These are phyloP conservation scores for Tothia fuscella DNA, from an alignment of 2,329 filamentous ascomycete genomes.

Conservation along the genomic window DNA sequence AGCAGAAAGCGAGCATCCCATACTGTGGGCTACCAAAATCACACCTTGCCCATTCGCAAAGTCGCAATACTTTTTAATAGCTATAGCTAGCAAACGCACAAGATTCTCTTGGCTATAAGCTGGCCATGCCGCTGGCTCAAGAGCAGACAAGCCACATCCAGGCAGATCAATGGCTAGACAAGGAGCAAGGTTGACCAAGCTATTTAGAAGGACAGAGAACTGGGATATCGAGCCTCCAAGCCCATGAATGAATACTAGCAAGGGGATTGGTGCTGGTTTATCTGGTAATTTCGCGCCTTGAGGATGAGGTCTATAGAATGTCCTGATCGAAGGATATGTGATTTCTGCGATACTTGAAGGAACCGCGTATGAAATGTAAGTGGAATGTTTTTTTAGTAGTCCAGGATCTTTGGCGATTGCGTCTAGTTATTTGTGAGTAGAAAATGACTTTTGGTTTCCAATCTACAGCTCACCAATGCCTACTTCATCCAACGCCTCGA, in stretches of 20 bases:
- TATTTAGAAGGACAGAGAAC: conserved; percentile 69
- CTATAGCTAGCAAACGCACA: conserved; percentile 58
- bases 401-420: conserved; percentile 47
- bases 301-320: conserved; percentile 72
- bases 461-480: background rate
- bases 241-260: conserved; percentile 86
- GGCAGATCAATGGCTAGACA: conserved; percentile 84
- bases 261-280: conserved; percentile 56
- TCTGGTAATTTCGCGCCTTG: conserved; percentile 71
- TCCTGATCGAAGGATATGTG: conserved; percentile 63
- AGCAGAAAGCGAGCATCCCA: conserved; percentile 72
- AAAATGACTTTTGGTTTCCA: background rate
- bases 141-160: conserved; percentile 73
- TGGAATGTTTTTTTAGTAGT: conserved; percentile 67
- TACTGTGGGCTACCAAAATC: conserved; percentile 76
- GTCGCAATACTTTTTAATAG: conserved; percentile 60
- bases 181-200: conserved; percentile 68
- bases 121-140: conserved; percentile 56
- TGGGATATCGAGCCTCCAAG: conserved; percentile 86
- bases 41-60: conserved; percentile 46
- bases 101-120: conserved; percentile 72
- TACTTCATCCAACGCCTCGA: background rate
- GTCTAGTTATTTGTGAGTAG: background rate
- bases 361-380: conserved; percentile 61
- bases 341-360: conserved; percentile 43